Evolutionary conservation across 495 filamentous ascomycete genomes (phyloP).

Genomic region (Penicillium canariense): DNA sequence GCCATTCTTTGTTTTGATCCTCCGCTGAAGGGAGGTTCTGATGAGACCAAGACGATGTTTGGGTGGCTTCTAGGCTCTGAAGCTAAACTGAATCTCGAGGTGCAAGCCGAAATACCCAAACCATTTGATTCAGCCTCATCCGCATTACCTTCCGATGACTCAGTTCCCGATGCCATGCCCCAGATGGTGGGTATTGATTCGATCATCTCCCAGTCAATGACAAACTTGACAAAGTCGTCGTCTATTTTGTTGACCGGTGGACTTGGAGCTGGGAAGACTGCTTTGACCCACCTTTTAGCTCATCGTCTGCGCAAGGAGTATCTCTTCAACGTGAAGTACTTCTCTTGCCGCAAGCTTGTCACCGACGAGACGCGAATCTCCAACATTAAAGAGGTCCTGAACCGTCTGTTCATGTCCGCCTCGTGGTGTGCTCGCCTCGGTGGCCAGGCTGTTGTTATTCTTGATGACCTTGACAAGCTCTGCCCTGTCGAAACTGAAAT

Average conservation of each 20-base stretch:
- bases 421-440: slow-evolving; percentile 85
- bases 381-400: slow-evolving; percentile 84
- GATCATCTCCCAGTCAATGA: slow-evolving; percentile 64
- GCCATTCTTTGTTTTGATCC: slow-evolving; percentile 77
- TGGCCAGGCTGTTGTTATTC: slow-evolving; percentile 75
- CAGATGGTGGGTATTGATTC: slow-evolving; percentile 82
- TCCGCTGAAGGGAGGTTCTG: slow-evolving; percentile 40
- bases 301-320: slow-evolving; percentile 61
- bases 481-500: slow-evolving; percentile 91
- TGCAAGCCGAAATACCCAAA: slow-evolving; percentile 66
- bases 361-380: slow-evolving; percentile 85
- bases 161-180: slow-evolving; percentile 51
- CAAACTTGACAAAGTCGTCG: slow-evolving; percentile 75
- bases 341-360: slow-evolving; percentile 77
- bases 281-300: slow-evolving; percentile 63
- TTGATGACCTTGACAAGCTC: slow-evolving; percentile 90
- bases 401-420: slow-evolving; percentile 78
- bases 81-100: slow-evolving; percentile 63
- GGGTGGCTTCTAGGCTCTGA: slow-evolving; percentile 80
- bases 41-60: slow-evolving; percentile 49
- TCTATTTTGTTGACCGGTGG: slow-evolving; percentile 87
- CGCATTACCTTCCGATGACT: slow-evolving; percentile 48
- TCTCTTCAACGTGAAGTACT: slow-evolving; percentile 76
- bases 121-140: slow-evolving; percentile 52
- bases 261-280: slow-evolving; percentile 85